Percentiles rank a stretch among this genome's conserved stretches.
Evolutionary conservation across 73 alveolate genomes (phyloP).

Genomic region (Paramecium tetraurelia): DNA sequence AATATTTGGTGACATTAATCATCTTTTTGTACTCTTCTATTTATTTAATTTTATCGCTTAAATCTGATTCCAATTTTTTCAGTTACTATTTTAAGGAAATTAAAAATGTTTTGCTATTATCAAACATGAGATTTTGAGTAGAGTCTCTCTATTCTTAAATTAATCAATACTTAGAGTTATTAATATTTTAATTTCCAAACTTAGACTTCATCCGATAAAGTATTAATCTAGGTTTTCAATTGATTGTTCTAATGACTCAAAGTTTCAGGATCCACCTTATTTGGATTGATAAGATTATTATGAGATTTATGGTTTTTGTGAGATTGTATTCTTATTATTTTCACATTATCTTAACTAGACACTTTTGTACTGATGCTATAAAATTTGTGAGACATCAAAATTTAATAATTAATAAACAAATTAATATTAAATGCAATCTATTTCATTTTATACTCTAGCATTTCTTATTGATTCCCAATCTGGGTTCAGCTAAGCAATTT

Average conservation of each 20-base stretch:
- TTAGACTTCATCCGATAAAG: not conserved
- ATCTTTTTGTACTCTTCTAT: not conserved
- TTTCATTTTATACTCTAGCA: not conserved
- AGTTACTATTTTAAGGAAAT: not conserved
- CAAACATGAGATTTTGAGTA: not conserved
- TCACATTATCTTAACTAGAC: not conserved
- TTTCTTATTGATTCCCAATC: not conserved
- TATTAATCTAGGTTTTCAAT: not conserved
- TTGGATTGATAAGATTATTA: not conserved
- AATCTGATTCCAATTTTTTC: not conserved
- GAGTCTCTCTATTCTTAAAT: constrained; percentile 25
- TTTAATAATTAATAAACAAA: not conserved
- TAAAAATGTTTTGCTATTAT: not conserved
- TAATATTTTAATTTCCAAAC: not conserved
- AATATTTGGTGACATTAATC: not conserved
- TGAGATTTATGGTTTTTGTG: not conserved
- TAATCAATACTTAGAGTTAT: not conserved
- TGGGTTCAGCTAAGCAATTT: not conserved
- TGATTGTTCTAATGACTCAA: not conserved
- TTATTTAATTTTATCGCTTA: not conserved
- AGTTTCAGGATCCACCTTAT: not conserved
- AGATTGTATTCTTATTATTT: not conserved
- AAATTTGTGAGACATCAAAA: not conserved
- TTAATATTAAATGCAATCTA: not conserved
- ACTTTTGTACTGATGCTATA: not conserved